phyloP scores from a whole-genome alignment of 768 basidiomycete species.

The Candolleomyces aberdarensis region DNA sequence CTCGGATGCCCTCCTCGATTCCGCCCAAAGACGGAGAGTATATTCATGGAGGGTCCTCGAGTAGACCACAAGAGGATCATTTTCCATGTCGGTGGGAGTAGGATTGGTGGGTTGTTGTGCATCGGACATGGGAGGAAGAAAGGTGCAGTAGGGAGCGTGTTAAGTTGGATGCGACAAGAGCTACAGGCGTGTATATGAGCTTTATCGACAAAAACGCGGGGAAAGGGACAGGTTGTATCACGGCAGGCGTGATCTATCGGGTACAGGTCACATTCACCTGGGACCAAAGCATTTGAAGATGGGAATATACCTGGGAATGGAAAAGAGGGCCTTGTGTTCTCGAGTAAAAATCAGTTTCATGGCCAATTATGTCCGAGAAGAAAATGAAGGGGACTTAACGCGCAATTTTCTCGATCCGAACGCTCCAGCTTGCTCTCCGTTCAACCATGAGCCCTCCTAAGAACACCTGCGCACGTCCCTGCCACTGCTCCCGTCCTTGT shows the following conservation, averaged over 20 bases:
- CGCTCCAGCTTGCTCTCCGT: background rate
- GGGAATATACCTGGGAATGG: background rate
- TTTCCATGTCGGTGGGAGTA: conserved; percentile 18
- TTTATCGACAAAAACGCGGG: conserved; percentile 6
- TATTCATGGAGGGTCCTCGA: conserved; percentile 66
- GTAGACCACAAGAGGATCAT: conserved; percentile 49
- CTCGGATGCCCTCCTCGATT: conserved; percentile 56
- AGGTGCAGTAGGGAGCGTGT: conserved; percentile 5
- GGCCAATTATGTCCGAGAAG: background rate
- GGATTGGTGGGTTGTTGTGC: conserved; percentile 10
- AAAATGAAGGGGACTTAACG: background rate
- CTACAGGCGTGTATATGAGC: conserved; percentile 9
- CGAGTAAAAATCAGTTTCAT: background rate
- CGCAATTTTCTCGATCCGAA: background rate
- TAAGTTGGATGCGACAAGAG: conserved; percentile 2
- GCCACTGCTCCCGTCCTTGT: no score
- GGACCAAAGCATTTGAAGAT: conserved; percentile 2
- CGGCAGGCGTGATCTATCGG: background rate
- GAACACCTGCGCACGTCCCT: no score
- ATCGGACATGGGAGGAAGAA: conserved; percentile 2
- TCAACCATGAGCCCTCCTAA: background rate
- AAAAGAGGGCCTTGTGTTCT: background rate
- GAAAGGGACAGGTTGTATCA: background rate
- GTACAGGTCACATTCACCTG: background rate
- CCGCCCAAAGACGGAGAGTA: conserved; percentile 64